Evolutionary conservation across 441 rosid species (phyloP), one percentile per base, ranked within the genome.

Genomic region (Geranium incanum): DNA sequence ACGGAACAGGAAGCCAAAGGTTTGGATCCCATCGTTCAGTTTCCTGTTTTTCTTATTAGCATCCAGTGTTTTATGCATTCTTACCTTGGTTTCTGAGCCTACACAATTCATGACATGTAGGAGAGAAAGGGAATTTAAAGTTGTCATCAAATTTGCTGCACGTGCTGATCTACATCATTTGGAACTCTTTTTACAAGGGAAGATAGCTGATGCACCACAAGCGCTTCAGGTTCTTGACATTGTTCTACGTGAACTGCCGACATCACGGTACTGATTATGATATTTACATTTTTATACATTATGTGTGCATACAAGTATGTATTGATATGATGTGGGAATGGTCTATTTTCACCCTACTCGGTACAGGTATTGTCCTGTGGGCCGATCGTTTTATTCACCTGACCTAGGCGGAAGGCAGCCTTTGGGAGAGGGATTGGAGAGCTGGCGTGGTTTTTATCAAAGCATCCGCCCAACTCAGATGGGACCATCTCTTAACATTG

Each of bases 381-480:
- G 97, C 43, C 84, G 97, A 77, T 94, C 94, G 23, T 94, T 94
- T 84, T 94, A 88, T 70, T 94, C 99, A 36, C 99, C 92, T 5
- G 86, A 84, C 80, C 81, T 90, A 66, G 81, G 88, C 78, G 78
- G 83, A 28, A 95, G 94, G 0, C 95, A 90, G 70, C 73, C 88
- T 23, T 91, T 94, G 6, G 97, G 99, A 70, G 99, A 94, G 11
- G 99, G 99, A 68, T 86, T 94, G 79, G 95, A 94, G 86, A 87
- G 94, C 19, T 94, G 99, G 99, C 90, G 97, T 68, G 99, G 99
- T 33, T 94, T 92, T 79, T 94, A 94, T 73, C 97, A 92, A 76
- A 94, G 99, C 72, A 92, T 94, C 66, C 86, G 99, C 76, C 97
- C 99, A 12, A 94, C 99, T 0, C 99, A 92, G 63, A 94, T 94